Evolutionary conservation across 306 rosid genomes (phyloP), one percentile per base, ranked within the genome.

Genomic region (Lablab purpureus): DNA sequence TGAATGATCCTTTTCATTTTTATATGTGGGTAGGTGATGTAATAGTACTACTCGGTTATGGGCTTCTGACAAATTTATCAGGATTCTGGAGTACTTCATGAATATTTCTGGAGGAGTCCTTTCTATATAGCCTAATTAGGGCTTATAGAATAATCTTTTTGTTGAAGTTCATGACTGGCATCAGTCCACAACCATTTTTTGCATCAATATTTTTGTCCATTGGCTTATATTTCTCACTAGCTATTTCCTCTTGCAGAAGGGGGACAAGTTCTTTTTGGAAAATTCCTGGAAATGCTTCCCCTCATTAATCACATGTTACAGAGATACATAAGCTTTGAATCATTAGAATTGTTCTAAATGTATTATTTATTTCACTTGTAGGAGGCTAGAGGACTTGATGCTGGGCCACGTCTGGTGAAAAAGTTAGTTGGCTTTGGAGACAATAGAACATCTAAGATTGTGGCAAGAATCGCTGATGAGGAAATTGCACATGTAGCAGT

Each of bases 341-440:
- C 37, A 10, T 41, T 68, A 41, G 43, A 74, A 64, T 64, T 79
- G 47, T 74, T 72, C 71, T 77, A 45, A 52, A 59, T 50, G 28
- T 32, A 45, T 28, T 32, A 28, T 60, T 62, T 76, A 76, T 63
- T 73, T 82, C 68, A 23, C 64, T 64, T 78, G 59, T 85, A 95
- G 99, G 97, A 95, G 84, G 99, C 98, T 59, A 91, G 99, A 86
- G 99, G 99, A 73, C 98, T 95, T 52, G 99, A 92, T 86, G 99
- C 99, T 11, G 99, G 98, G 62, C 98, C 99, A 32, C 90, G 97
- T 45, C 83, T 92, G 6, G 97, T 91, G 75, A 89, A 95, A 80
- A 95, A 89, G 69, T 63, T 95, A 83, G 75, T 91, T 68, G 99
- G 99, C 54, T 92, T 92, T 81, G 99, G 99, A 82, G 99, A 95